phyloP scores from a whole-genome alignment of 345 rosid species.

The Brassica juncea region DNA sequence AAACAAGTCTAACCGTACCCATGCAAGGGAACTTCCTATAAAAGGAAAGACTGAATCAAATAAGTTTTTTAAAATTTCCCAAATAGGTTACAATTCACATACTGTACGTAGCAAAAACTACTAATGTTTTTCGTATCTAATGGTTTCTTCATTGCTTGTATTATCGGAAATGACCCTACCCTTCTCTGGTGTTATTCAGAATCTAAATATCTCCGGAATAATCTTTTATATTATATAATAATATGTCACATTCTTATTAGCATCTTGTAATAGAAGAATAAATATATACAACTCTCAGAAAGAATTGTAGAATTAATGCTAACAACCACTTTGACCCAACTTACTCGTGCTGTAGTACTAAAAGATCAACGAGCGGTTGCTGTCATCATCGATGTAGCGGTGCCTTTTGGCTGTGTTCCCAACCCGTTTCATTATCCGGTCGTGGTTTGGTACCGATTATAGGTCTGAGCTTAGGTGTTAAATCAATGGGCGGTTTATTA shows the following conservation, averaged over 20 bases:
- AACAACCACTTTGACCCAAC: slow-evolving; percentile 15
- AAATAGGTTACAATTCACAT: background rate
- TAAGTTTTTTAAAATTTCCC: background rate
- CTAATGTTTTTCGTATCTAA: slow-evolving; percentile 8
- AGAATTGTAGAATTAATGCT: slow-evolving; percentile 20
- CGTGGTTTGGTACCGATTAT: background rate
- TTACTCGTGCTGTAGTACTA: background rate
- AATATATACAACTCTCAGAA: background rate
- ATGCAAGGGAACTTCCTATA: slow-evolving; percentile 13
- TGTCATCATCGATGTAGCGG: background rate
- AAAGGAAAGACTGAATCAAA: slow-evolving; percentile 19
- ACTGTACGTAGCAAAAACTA: background rate
- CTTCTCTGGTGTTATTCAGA: too few relatives aligned
- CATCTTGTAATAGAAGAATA: background rate
- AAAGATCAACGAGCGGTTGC: background rate
- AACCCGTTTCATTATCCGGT: background rate
- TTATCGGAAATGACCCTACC: background rate
- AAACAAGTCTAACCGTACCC: slow-evolving; percentile 2
- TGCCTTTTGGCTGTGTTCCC: background rate
- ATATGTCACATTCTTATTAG: background rate
- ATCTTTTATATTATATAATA: background rate
- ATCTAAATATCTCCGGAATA: background rate
- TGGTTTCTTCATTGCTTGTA: slow-evolving; percentile 26
- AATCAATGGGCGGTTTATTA: background rate
- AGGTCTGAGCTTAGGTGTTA: background rate